phyloP scores from a whole-genome alignment of 768 basidiomycete genomes.

The Clavaria fumosa region DNA sequence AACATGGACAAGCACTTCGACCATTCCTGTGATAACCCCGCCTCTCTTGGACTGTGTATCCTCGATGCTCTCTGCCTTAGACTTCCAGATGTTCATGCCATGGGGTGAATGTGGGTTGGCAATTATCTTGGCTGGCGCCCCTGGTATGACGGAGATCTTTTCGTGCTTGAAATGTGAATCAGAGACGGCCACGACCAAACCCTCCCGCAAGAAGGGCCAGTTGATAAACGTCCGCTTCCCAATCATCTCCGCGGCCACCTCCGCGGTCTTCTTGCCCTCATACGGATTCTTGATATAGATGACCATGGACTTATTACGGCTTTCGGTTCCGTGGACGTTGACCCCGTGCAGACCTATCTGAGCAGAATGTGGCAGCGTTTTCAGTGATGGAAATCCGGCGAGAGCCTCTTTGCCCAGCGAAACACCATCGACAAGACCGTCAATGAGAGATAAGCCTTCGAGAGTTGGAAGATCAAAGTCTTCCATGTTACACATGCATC shows the following conservation, averaged over 20 bases:
- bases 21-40: slow-evolving; percentile 70
- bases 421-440: slow-evolving; percentile 82
- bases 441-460: slow-evolving; percentile 67
- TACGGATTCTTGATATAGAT: slow-evolving; percentile 67
- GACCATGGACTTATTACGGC: slow-evolving; percentile 86
- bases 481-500: slow-evolving; percentile 67
- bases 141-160: slow-evolving; percentile 38
- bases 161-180: slow-evolving; percentile 83
- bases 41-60: slow-evolving; percentile 74
- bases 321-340: slow-evolving; percentile 85
- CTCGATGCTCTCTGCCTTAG: slow-evolving; percentile 71
- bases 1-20: slow-evolving; percentile 79
- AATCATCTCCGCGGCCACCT: slow-evolving; percentile 60
- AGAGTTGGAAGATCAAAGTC: slow-evolving; percentile 82
- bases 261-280: slow-evolving; percentile 50
- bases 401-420: slow-evolving; percentile 72
- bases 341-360: slow-evolving; percentile 75
- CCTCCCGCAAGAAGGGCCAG: slow-evolving; percentile 96
- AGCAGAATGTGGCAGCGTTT: slow-evolving; percentile 71
- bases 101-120: slow-evolving; percentile 59
- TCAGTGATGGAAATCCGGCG: slow-evolving; percentile 91
- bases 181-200: slow-evolving; percentile 70
- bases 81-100: slow-evolving; percentile 61
- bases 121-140: slow-evolving; percentile 38
- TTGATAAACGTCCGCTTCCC: slow-evolving; percentile 65